A percentile compares a stretch with the other conserved stretches of the same genome.
Evolutionary conservation across 306 rosid genomes (phyloP).

Genomic region (Pyrus pyrifolia): DNA sequence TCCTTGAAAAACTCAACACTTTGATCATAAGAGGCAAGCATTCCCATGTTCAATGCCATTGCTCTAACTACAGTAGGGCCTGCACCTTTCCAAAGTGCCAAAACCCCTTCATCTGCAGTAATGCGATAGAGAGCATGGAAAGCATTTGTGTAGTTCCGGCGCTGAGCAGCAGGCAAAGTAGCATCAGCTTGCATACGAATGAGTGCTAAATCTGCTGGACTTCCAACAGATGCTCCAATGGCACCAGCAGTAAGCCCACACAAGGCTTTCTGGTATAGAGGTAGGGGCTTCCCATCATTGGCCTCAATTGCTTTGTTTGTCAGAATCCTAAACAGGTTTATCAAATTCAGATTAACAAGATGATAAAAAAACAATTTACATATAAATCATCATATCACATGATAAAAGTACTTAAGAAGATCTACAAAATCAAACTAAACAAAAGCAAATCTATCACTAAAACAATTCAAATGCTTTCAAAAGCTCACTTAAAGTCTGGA

Average conservation of each 20-base stretch:
- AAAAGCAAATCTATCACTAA: neutral
- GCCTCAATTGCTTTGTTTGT: conserved; percentile 89
- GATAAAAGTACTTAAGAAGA: conserved; percentile 1
- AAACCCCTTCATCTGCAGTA: conserved; percentile 74
- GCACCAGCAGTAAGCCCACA: conserved; percentile 99
- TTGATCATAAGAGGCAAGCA: conserved; percentile 99
- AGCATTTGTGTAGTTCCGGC: conserved; percentile 86
- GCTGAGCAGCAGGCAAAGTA: conserved; percentile 82
- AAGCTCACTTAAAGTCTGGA: neutral
- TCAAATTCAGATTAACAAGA: neutral
- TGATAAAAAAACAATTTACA: neutral
- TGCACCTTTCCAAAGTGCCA: conserved; percentile 99
- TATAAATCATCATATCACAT: neutral
- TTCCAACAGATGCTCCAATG: conserved; percentile 86
- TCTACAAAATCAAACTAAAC: neutral
- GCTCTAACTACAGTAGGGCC: conserved; percentile 99
- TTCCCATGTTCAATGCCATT: conserved; percentile 99
- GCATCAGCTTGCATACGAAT: conserved; percentile 99
- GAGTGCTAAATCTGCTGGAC: conserved; percentile 97
- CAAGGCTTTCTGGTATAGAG: conserved; percentile 91
- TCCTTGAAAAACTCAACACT: conserved; percentile 92
- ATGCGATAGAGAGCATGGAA: conserved; percentile 92
- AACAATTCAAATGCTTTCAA: neutral
- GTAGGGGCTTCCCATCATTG: conserved; percentile 97
- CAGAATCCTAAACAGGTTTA: conserved; percentile 47